Base-by-base conservation (phyloP, 345 rosid genomes). In the Fremontodendron californicum region DNA sequence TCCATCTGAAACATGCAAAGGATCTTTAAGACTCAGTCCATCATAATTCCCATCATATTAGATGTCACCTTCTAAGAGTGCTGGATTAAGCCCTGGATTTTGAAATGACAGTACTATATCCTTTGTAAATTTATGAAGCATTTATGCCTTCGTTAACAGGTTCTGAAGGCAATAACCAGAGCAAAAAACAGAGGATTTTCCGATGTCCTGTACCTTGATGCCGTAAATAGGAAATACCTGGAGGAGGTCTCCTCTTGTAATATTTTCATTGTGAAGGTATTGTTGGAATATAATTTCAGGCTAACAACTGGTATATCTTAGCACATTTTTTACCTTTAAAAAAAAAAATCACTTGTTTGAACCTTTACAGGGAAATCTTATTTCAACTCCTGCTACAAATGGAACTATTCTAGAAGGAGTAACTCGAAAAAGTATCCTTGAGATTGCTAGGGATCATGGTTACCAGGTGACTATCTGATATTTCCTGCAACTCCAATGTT, bases 171-270 rank as follows among this genome's bases (percentile, higher is more conserved):
- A 65, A 51, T 90, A 70, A 61, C 65, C 68, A n/a, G n/a, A n/a
- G n/a, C n/a, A n/a, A n/a, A n/a, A n/a, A n/a, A n/a, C n/a, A n/a
- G n/a, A n/a, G n/a, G n/a, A n/a, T n/a, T n/a, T n/a, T n/a, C n/a
- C n/a, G n/a, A n/a, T n/a, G n/a, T n/a, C n/a, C n/a, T n/a, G 89
- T 94, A 89, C 80, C 94, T 94, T 21, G 98, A 92, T 78, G 86
- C 97, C 0, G 88, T 83, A 39, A 83, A 82, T 46, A 84, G 82
- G 77, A 89, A 88, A 71, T 71, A 91, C 57, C 9, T 94, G 61
- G 97, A 94, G 84, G 98, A 94, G 81, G 96, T 89, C 13, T 92
- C 98, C 80, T 84, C 96, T 75, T 86, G 94, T 78, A n/a, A n/a
- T n/a, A n/a, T 94, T 66, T 94, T 94, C 78, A 46, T 91, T 29